Evolutionary conservation across 208 protist genomes (phyloP), one percentile per base, ranked within the genome.

Genomic region (Angomonas ambiguus): DNA sequence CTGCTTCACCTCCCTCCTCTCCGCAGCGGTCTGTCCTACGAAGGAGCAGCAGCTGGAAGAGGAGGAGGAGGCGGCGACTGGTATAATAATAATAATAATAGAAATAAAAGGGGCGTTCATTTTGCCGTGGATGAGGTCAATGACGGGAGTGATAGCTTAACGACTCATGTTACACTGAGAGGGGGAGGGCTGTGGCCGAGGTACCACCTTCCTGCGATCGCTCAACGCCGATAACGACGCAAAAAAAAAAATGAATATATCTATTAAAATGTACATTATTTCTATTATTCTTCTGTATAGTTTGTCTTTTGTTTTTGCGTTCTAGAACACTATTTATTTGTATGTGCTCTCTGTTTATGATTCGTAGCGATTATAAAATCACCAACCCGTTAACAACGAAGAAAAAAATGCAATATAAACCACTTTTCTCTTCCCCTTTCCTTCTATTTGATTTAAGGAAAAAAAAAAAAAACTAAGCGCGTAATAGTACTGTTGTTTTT

Each of bases 301-400:
- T 65, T 11, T 38, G 2, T 38, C 2, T 35, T 60, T 69, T 8
- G 27, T 59, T 20, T 42, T 69, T 2, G 35, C 11, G 45, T 18
- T 51, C 69, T 34, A 41, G 28, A 20, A 16, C 28, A 55, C 41
- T 51, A 11, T 63, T 68, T 34, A 20, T 27, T 20, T 61, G 24
- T 34, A 22, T 20, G 13, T 22, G 4, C 20, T 25, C 49, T 20
- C 18, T 69, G 24, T 56, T 13, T 34, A 42, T 56, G 16, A 28
- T 22, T 24, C 16, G n/a, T 24, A 13, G 16, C 49, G 6, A 56
- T 56, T 24, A 5, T n/a, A 16, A 45, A 45, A 45, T 8, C 38
- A 45, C 8, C 16, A 8, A 56, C 49, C n/a, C 13, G 11, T 56
- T 24, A 11, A 56, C 49, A n/a, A n/a, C n/a, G n/a, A n/a, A n/a